phyloP scores from a whole-genome alignment of 2,329 filamentous ascomycete species.

The Colletotrichum sp. region DNA sequence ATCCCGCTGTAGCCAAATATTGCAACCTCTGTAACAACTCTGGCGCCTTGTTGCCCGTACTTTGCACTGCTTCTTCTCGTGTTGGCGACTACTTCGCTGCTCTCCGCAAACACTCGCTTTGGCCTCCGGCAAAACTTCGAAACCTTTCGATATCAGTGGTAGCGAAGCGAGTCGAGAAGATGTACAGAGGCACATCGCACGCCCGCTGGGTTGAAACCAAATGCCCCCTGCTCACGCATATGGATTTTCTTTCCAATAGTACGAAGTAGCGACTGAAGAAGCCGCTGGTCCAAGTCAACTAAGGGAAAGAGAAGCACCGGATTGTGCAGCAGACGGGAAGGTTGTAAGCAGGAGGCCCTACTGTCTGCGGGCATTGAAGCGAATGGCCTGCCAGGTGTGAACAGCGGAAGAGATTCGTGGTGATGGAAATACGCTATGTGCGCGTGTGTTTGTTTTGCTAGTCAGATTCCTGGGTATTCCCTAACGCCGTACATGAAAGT shows the following conservation, averaged over 20 bases:
- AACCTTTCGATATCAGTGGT: not conserved
- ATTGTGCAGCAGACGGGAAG: not conserved
- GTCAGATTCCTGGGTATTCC: conserved; percentile 12
- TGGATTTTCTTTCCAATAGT: accelerated
- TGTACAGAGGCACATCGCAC: not conserved
- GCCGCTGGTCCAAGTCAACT: not conserved
- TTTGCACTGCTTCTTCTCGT: not conserved
- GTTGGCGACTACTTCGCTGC: not conserved
- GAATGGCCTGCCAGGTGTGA: not conserved
- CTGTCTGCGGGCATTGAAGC: not conserved
- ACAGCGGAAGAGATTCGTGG: too few relatives aligned
- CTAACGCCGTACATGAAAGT: conserved; percentile 2
- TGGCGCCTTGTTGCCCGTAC: not conserved
- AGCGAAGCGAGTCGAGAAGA: not conserved
- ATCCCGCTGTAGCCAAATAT: not conserved
- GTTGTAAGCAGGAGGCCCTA: not conserved
- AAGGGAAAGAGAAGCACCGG: not conserved
- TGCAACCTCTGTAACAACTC: not conserved
- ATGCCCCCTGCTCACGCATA: not conserved
- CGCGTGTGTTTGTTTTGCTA: not conserved
- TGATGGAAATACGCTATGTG: not conserved
- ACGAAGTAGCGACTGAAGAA: not conserved
- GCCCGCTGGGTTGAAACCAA: not conserved
- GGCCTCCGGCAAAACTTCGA: not conserved
- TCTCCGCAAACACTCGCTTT: not conserved